Evolutionary conservation across 192 early-diverging fungal genomes (phyloP), one percentile per base, ranked within the genome.

Genomic region (Umbelopsis vinacea): DNA sequence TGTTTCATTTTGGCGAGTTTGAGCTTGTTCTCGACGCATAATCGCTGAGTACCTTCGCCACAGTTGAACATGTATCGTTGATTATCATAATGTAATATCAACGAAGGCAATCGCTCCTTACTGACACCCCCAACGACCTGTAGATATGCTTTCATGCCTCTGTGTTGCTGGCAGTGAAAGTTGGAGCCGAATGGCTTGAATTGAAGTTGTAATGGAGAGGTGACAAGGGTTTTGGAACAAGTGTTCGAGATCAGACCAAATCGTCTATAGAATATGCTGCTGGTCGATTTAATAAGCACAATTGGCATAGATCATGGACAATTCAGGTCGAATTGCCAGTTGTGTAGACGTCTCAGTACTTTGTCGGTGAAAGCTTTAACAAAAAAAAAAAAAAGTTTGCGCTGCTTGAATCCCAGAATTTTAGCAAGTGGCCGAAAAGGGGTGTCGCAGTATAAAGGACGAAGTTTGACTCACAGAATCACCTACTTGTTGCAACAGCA

Each of bases 51-150:
- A 24, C 94, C 95, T 77, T 98, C 96, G 52, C 91, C 86, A 76
- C 94, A 95, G 83, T 98, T 98, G 86, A 98, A 93, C 79, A 98
- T 82, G 71, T 96, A 96, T 35, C 92, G 83, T 52, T 92, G 86
- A 10, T 67, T 70, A 55, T 93, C 89, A 81, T 94, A 92, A 68
- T 92, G 84, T 26, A 95, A 79, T 63, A 96, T 69, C 45, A 98
- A 78, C 17, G 92, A 88, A 11, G 95, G 80, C 0, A 78, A 53
- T n/a, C 83, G 79, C 52, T 88, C 87, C 3, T 54, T 57, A 8
- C 82, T 84, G 11, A 75, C 73, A 26, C 80, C 76, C 19, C 87
- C 86, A 17, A 89, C 48, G 38, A 89, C 72, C 63, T 83, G 84
- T 19, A 89, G 66, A 71, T 80, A 82, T 6, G 84, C 72, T 48